phyloP scores from a whole-genome alignment of 1,284 basidiomycete genomes.

The Cryptococcus neoformans region DNA sequence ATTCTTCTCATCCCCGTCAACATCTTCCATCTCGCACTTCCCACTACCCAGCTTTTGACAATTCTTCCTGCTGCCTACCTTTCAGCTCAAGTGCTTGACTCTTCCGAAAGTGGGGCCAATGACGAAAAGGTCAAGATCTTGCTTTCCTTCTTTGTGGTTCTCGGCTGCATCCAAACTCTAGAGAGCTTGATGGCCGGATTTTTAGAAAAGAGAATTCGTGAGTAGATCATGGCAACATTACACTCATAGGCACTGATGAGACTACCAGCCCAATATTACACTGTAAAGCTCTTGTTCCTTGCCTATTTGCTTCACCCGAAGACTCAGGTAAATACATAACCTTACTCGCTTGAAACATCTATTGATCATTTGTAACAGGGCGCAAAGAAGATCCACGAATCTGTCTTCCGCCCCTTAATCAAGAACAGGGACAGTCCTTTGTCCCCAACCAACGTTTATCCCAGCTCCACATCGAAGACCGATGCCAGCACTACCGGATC shows the following conservation, averaged over 20 bases:
- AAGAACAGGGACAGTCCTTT: slow-evolving; percentile 1
- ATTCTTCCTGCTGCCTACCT: slow-evolving; percentile 30
- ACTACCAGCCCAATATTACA: slow-evolving; percentile 40
- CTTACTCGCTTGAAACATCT: neutral
- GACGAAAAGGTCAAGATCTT: slow-evolving; percentile 30
- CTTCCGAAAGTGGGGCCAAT: slow-evolving; percentile 3
- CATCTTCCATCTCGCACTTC: slow-evolving; percentile 36
- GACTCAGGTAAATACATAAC: slow-evolving; percentile 20
- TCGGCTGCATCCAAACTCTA: slow-evolving; percentile 40
- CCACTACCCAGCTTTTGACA: slow-evolving; percentile 33
- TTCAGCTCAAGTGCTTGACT: slow-evolving; percentile 26
- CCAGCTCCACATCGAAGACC: neutral
- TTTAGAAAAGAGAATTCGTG: slow-evolving; percentile 30
- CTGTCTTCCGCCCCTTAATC: slow-evolving; percentile 20
- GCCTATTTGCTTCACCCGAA: slow-evolving; percentile 41
- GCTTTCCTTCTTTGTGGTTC: slow-evolving; percentile 39
- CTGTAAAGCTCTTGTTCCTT: slow-evolving; percentile 38
- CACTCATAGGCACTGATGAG: neutral
- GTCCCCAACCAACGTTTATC: neutral
- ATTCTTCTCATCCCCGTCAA: slow-evolving; percentile 39
- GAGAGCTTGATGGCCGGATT: slow-evolving; percentile 35
- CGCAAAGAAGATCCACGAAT: slow-evolving; percentile 29
- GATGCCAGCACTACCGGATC: neutral
- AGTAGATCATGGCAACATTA: slow-evolving; percentile 4
- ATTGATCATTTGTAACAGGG: slow-evolving; percentile 19